These are phyloP conservation scores for Talaromyces thailandensis DNA, from an alignment of 495 filamentous ascomycete species.

Conservation along the genomic window DNA sequence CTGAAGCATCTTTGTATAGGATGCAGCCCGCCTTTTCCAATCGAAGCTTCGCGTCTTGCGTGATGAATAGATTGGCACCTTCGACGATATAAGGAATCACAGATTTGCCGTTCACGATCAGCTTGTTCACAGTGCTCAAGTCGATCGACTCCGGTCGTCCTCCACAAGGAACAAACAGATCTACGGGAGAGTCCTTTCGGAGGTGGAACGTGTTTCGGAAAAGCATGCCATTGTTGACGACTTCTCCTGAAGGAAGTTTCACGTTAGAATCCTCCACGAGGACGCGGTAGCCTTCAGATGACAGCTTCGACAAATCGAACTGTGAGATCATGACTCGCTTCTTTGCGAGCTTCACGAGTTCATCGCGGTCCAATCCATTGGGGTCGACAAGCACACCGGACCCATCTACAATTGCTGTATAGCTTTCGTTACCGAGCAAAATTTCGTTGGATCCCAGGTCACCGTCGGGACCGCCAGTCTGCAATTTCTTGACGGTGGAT, in stretches of 20 bases:
- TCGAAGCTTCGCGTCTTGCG: constrained; percentile 92
- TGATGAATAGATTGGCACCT: constrained; percentile 97
- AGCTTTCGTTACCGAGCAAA: constrained; percentile 88
- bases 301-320: constrained; percentile 80
- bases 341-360: constrained; percentile 78
- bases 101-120: constrained; percentile 76
- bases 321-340: constrained; percentile 80
- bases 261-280: constrained; percentile 84
- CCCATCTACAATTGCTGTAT: constrained; percentile 86
- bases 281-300: constrained; percentile 81
- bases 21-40: constrained; percentile 90
- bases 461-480: constrained; percentile 94
- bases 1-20: constrained; percentile 94
- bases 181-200: constrained; percentile 62
- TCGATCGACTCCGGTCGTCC: constrained; percentile 97
- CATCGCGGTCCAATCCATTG: constrained; percentile 74
- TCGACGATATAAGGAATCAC: constrained; percentile 92
- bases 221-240: constrained; percentile 79
- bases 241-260: constrained; percentile 75
- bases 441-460: constrained; percentile 98
- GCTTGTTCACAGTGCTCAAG: constrained; percentile 69
- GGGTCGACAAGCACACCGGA: constrained; percentile 92
- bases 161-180: constrained; percentile 92
- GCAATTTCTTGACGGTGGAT: constrained; percentile 76
- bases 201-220: constrained; percentile 98